Conservation (phyloP, 139 green algal genomes). For the Haematococcus lacustris region DNA sequence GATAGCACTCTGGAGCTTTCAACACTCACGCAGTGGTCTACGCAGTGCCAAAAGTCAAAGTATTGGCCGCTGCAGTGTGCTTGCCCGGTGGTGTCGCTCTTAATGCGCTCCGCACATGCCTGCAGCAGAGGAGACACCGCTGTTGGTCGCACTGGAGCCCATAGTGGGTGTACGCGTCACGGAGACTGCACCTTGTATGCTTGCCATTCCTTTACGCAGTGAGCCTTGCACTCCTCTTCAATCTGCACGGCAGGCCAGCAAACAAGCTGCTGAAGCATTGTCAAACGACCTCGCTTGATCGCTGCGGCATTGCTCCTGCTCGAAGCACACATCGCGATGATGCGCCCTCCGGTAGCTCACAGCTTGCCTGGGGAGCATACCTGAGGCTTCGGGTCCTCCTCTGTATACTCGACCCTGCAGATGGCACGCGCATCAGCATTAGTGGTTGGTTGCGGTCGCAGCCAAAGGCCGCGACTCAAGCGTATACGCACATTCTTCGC, state of each 20-base stretch:
- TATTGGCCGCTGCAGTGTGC: constrained; percentile 72
- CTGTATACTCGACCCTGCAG: constrained; percentile 51
- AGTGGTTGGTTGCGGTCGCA: no score
- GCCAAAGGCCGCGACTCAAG: no score
- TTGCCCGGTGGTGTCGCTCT: constrained; percentile 49
- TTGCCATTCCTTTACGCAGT: constrained; percentile 53
- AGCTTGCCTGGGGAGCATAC: no score
- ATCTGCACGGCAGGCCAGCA: constrained; percentile 20
- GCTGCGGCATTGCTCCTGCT: not conserved
- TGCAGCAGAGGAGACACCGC: constrained; percentile 14
- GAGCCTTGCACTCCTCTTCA: constrained; percentile 53
- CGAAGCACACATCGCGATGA: not conserved
- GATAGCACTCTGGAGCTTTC: no score
- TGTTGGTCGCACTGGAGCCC: not conserved
- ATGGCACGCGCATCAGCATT: no score
- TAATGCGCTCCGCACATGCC: constrained; percentile 61
- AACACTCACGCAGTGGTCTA: constrained; percentile 67
- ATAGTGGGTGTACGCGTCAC: not conserved
- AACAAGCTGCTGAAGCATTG: not conserved
- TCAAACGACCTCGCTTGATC: not conserved
- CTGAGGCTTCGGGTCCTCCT: constrained; percentile 50
- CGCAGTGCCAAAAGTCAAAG: constrained; percentile 73
- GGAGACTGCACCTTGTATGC: constrained; percentile 26
- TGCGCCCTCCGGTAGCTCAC: no score
- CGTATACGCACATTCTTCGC: no score